Conservation (phyloP, 1,284 basidiomycete genomes). For the Amylostereum areolatum region DNA sequence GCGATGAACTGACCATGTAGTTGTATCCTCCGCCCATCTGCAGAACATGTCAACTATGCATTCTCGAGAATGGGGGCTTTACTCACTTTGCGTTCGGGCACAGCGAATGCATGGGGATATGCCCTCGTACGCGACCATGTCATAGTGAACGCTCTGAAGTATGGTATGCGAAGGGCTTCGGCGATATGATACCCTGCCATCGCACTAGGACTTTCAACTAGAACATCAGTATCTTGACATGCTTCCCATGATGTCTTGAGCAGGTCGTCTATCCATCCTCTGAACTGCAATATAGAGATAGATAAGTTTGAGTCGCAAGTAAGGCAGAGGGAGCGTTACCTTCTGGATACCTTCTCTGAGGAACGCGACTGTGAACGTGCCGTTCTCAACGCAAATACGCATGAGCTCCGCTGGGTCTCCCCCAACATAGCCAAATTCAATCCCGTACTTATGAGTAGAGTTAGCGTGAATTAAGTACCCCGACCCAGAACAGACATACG, state of each 20-base stretch:
- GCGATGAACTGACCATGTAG: constrained; percentile 70
- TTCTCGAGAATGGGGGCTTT: constrained; percentile 5
- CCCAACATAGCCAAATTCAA: constrained; percentile 90
- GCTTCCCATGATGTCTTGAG: constrained; percentile 92
- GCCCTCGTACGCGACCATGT: constrained; percentile 81
- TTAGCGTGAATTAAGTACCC: background rate
- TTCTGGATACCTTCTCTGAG: constrained; percentile 86
- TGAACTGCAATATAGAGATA: constrained; percentile 64
- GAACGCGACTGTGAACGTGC: constrained; percentile 94
- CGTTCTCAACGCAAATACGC: constrained; percentile 93
- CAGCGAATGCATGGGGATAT: constrained; percentile 97
- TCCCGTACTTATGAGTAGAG: constrained; percentile 60
- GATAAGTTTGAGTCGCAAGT: constrained; percentile 7
- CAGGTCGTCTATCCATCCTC: constrained; percentile 95
- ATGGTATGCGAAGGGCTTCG: constrained; percentile 89
- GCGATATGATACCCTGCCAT: constrained; percentile 99
- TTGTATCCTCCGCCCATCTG: constrained; percentile 96
- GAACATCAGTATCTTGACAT: constrained; percentile 89
- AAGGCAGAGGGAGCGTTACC: constrained; percentile 35
- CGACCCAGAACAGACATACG: constrained; percentile 39
- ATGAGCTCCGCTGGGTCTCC: constrained; percentile 96
- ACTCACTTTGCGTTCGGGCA: constrained; percentile 80
- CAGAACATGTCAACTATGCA: constrained; percentile 14
- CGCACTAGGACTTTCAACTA: constrained; percentile 93
- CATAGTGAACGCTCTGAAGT: constrained; percentile 91